Conservation (phyloP, 345 rosid genomes). For the Euphorbia peplus region DNA sequence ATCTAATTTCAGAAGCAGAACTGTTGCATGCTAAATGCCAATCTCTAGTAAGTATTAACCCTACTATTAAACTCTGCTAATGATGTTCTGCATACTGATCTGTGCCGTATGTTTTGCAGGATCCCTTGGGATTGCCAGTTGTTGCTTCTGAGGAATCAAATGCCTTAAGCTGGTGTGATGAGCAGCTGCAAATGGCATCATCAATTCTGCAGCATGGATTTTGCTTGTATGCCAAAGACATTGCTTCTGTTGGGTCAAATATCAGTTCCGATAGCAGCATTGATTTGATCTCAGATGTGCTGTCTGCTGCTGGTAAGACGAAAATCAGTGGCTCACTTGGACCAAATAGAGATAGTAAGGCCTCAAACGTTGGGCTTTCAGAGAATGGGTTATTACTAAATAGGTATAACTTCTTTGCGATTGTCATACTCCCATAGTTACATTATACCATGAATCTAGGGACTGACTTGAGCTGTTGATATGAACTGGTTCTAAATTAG, state of each 20-base stretch:
- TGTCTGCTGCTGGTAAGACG: constrained; percentile 29
- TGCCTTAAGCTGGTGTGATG: constrained; percentile 38
- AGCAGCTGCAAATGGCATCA: constrained; percentile 57
- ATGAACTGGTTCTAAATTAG: neutral
- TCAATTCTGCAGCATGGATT: constrained; percentile 55
- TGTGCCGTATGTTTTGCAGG: constrained; percentile 42
- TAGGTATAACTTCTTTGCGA: constrained; percentile 30
- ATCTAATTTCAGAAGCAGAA: constrained; percentile 76
- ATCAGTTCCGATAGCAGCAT: constrained; percentile 24
- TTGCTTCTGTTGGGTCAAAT: constrained; percentile 33
- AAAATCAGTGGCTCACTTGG: constrained; percentile 28
- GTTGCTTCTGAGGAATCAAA: constrained; percentile 41
- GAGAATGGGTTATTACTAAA: constrained; percentile 20
- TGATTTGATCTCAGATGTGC: constrained; percentile 35
- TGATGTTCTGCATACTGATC: constrained; percentile 8
- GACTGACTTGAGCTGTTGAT: constrained; percentile 4
- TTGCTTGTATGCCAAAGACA: constrained; percentile 46
- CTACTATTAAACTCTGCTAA: neutral
- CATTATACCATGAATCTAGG: neutral
- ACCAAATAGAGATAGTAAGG: constrained; percentile 24
- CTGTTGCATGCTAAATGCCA: constrained; percentile 47
- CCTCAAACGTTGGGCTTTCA: constrained; percentile 28
- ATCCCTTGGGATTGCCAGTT: constrained; percentile 38
- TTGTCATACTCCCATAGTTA: neutral
- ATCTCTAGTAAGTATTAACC: constrained; percentile 34